Evolutionary conservation across 179 eudicot species (phyloP).

Genomic region (Carnegiea gigantea): DNA sequence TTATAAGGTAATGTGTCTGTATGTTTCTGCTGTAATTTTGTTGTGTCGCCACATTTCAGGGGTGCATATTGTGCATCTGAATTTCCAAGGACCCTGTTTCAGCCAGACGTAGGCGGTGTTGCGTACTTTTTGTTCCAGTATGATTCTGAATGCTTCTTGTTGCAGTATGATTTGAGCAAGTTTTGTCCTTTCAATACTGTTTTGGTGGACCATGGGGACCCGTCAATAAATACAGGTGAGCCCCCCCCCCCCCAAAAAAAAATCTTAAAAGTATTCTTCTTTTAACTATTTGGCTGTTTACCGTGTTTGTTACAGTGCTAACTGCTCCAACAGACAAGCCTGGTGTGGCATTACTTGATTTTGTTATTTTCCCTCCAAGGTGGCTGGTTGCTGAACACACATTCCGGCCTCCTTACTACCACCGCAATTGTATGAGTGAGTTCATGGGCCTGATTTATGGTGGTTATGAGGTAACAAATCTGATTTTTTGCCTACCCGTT

Average conservation of each 20-base stretch:
- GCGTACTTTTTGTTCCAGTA: too few relatives aligned
- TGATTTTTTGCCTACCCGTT: background rate
- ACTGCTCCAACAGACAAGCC: conserved; percentile 97
- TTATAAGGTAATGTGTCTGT: conserved; percentile 54
- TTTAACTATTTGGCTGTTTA: background rate
- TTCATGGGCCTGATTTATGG: conserved; percentile 96
- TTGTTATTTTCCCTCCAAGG: conserved; percentile 94
- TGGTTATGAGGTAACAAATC: conserved; percentile 72
- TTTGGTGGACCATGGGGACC: conserved; percentile 87
- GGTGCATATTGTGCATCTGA: too few relatives aligned
- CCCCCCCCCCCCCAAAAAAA: too few relatives aligned
- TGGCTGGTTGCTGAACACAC: conserved; percentile 99
- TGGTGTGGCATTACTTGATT: conserved; percentile 97
- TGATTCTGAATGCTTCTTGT: conserved; percentile 20
- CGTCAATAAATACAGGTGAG: conserved; percentile 89
- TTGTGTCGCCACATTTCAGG: background rate
- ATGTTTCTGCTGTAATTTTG: background rate
- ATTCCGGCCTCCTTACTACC: conserved; percentile 96
- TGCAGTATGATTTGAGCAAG: conserved; percentile 86
- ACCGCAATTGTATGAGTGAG: conserved; percentile 99
- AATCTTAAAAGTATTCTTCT: background rate
- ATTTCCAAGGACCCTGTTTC: too few relatives aligned
- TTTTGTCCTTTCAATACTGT: conserved; percentile 97
- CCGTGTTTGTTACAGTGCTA: conserved; percentile 53
- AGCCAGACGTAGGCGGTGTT: too few relatives aligned